Percentiles rank a stretch among this genome's conserved stretches.
Evolutionary conservation across 1,139 yeast genomes (phyloP).

Genomic region (Kodamaea sp.): DNA sequence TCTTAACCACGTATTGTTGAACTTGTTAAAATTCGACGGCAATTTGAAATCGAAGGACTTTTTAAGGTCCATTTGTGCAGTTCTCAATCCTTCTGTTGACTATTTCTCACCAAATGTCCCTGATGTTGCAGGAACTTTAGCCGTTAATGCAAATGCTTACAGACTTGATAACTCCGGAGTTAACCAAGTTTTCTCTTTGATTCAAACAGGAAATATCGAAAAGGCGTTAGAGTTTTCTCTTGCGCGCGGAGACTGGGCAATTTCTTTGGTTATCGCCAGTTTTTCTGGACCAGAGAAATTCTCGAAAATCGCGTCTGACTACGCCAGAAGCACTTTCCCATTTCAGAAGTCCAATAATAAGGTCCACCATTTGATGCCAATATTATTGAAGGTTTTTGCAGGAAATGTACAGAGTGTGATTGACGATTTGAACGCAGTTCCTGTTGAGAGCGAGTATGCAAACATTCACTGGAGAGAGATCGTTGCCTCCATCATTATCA

Average conservation of each 20-base stretch:
- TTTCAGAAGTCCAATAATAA: constrained; percentile 44
- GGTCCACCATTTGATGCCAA: constrained; percentile 56
- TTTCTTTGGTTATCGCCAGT: constrained; percentile 72
- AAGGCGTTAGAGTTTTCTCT: constrained; percentile 67
- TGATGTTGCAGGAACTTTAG: constrained; percentile 10
- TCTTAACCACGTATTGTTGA: constrained; percentile 31
- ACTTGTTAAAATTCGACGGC: constrained; percentile 32
- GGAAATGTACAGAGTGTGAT: constrained; percentile 63
- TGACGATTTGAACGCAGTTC: constrained; percentile 44
- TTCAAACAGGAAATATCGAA: constrained; percentile 66
- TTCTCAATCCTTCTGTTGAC: constrained; percentile 39
- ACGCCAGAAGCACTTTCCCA: constrained; percentile 38
- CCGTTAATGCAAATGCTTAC: constrained; percentile 27
- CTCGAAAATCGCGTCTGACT: constrained; percentile 54
- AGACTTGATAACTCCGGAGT: constrained; percentile 40
- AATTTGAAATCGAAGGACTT: constrained; percentile 29
- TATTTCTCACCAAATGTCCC: constrained; percentile 14
- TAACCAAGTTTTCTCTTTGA: constrained; percentile 33
- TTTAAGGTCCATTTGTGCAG: constrained; percentile 26
- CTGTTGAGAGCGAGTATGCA: constrained; percentile 51
- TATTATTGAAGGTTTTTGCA: constrained; percentile 62
- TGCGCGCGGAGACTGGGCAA: constrained; percentile 70
- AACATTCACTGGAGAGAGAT: constrained; percentile 53
- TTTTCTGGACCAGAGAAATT: constrained; percentile 64
- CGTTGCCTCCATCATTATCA: constrained; percentile 44